Evolutionary conservation across 2,329 filamentous ascomycete species (phyloP).

Genomic region (Trichoderma lentiforme): DNA sequence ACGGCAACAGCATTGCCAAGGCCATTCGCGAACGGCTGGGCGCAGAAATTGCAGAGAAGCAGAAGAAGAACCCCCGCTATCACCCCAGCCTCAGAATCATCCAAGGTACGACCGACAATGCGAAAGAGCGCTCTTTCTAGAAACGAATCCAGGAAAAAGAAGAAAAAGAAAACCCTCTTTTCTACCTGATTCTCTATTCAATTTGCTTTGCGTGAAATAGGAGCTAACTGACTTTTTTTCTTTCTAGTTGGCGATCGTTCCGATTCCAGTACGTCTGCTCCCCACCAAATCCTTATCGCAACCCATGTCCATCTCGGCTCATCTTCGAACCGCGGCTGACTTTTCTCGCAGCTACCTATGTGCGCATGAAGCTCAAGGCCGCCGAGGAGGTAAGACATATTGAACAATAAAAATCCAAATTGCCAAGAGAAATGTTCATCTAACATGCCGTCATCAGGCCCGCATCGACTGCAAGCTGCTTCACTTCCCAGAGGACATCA

Average conservation of each 20-base stretch:
- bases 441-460: conserved; percentile 52
- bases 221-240: not conserved
- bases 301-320: conserved; percentile 1
- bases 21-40: conserved; percentile 80
- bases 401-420: not conserved
- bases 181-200: not conserved
- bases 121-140: not conserved
- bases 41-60: conserved; percentile 74
- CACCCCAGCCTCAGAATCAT: conserved; percentile 90
- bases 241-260: conserved; percentile 78
- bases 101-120: conserved; percentile 61
- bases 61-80: conserved; percentile 81
- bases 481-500: conserved; percentile 76
- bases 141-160: not conserved
- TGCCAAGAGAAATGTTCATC: not conserved
- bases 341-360: conserved; percentile 76
- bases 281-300: not conserved
- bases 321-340: conserved; percentile 24
- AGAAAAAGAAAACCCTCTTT: not conserved
- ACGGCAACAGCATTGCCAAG: conserved; percentile 94
- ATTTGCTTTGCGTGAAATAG: not conserved
- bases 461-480: conserved; percentile 85
- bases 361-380: conserved; percentile 99
- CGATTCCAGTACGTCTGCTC: conserved; percentile 67
- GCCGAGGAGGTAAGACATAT: conserved; percentile 69